These are phyloP conservation scores for Aegle marmelos DNA, from an alignment of 345 rosid species.

Conservation along the genomic window DNA sequence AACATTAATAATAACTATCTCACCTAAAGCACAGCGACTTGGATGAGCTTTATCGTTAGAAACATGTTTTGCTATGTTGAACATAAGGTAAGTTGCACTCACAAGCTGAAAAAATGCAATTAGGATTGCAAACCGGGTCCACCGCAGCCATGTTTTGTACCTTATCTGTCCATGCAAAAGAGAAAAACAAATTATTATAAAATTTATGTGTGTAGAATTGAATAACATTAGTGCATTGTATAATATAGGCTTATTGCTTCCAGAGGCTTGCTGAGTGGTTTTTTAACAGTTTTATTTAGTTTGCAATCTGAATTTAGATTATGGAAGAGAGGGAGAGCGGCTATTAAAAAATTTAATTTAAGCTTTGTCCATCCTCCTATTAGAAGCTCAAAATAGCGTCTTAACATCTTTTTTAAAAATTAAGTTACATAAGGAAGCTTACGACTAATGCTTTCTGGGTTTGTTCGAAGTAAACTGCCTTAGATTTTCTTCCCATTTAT, in stretches of 20 bases:
- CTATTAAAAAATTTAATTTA: too few relatives aligned
- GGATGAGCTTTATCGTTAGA: conserved; percentile 36
- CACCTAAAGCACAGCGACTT: conserved; percentile 58
- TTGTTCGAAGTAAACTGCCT: not conserved
- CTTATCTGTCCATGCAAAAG: conserved; percentile 43
- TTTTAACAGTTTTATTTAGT: too few relatives aligned
- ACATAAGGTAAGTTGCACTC: conserved; percentile 62
- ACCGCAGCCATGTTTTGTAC: conserved; percentile 83
- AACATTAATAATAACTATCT: not conserved
- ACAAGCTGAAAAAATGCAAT: conserved; percentile 60
- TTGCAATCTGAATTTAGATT: too few relatives aligned
- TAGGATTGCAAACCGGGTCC: conserved; percentile 62
- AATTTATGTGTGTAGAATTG: too few relatives aligned
- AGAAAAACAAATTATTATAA: not conserved
- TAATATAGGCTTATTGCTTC: too few relatives aligned
- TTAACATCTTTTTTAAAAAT: too few relatives aligned
- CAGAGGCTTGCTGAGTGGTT: fast-evolving
- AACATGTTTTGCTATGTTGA: conserved; percentile 41
- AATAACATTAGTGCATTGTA: too few relatives aligned
- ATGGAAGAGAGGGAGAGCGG: too few relatives aligned
- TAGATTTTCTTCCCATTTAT: not conserved
- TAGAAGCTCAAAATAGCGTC: too few relatives aligned
- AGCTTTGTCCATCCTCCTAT: too few relatives aligned
- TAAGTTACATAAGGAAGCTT: too few relatives aligned
- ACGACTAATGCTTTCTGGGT: not conserved